phyloP scores from a whole-genome alignment of 176 grass and related monocot species.

The Lolium multiflorum region DNA sequence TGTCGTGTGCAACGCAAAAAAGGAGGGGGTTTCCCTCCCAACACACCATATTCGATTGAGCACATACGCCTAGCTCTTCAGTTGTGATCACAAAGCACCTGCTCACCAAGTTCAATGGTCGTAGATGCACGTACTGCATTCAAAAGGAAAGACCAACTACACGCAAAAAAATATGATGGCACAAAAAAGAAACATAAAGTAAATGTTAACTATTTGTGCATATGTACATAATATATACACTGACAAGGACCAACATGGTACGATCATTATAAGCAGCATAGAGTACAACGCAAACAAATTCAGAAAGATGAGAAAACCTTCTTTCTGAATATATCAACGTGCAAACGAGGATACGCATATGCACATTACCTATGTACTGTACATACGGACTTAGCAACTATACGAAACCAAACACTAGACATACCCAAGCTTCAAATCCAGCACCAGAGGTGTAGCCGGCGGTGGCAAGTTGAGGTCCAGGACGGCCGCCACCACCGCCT shows the following conservation, averaged over 20 bases:
- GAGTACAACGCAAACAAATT: not conserved
- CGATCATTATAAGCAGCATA: not conserved
- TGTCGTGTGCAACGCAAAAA: no score
- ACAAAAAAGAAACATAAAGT: not conserved
- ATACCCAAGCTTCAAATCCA: constrained; percentile 45
- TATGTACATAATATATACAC: not conserved
- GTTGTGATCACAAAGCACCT: no score
- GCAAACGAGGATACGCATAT: not conserved
- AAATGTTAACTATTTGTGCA: not conserved
- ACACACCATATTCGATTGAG: no score
- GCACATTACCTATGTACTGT: not conserved
- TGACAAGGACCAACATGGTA: not conserved
- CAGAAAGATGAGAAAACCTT: not conserved
- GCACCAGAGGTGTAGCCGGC: constrained; percentile 2
- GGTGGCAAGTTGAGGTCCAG: constrained; percentile 62
- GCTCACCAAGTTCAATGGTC: no score
- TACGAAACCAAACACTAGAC: not conserved
- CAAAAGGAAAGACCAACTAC: not conserved
- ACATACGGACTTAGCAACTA: not conserved
- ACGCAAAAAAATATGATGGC: not conserved
- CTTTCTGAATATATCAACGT: not conserved
- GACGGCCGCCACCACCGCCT: not conserved
- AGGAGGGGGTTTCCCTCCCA: no score
- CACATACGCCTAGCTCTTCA: no score
- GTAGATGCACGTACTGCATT: no score